Evolutionary conservation across 1,284 basidiomycete genomes (phyloP).

Genomic region (Leucoagaricus sp.): DNA sequence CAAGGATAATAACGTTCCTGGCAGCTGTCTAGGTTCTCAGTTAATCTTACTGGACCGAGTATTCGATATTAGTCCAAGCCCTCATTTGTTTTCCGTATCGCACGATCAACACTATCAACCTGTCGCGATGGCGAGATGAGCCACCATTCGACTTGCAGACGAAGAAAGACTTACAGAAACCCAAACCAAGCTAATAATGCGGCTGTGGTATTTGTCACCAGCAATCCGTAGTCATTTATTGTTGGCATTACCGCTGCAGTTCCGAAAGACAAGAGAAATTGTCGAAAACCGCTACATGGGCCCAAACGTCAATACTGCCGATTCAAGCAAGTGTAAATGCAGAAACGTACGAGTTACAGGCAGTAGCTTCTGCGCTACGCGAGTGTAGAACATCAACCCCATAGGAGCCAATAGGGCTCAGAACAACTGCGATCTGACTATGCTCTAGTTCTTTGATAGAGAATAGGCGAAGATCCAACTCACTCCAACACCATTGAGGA

Average conservation of each 20-base stretch:
- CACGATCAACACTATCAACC: slow-evolving; percentile 35
- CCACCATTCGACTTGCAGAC: background rate
- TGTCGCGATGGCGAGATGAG: slow-evolving; percentile 15
- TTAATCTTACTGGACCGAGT: no score
- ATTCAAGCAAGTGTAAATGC: no score
- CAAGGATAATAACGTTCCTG: no score
- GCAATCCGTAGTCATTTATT: slow-evolving; percentile 34
- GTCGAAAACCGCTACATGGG: no score
- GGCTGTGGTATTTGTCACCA: slow-evolving; percentile 28
- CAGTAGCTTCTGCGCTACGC: slow-evolving; percentile 39
- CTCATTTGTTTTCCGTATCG: slow-evolving; percentile 37
- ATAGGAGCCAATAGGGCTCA: slow-evolving; percentile 37
- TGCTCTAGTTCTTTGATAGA: background rate
- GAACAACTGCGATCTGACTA: slow-evolving; percentile 29
- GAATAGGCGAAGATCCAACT: slow-evolving; percentile 21
- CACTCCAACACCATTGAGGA: slow-evolving; percentile 44
- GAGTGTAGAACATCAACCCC: slow-evolving; percentile 39
- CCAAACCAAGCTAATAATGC: slow-evolving; percentile 34
- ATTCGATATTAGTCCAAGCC: slow-evolving; percentile 35
- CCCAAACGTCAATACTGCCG: no score
- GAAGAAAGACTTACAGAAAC: slow-evolving; percentile 21
- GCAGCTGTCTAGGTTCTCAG: no score
- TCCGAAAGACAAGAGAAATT: slow-evolving; percentile 31
- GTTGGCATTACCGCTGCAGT: slow-evolving; percentile 35
- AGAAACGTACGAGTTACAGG: slow-evolving; percentile 32